Conservation (phyloP, 768 basidiomycete species). For the Termitomyces titanicus region DNA sequence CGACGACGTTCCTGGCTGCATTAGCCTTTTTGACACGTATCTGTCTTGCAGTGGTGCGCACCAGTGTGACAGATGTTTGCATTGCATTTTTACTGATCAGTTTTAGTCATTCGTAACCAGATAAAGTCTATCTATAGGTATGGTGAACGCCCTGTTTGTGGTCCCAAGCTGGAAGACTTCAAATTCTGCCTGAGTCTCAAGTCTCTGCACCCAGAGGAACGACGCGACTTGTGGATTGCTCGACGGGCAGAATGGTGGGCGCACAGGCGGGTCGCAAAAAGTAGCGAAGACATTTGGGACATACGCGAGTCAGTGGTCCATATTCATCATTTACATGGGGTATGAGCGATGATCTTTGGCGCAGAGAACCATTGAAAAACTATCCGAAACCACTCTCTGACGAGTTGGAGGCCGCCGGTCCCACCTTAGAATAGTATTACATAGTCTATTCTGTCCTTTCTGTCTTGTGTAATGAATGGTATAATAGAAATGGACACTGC, state of each 20-base stretch:
- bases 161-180: conserved; percentile 82
- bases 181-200: conserved; percentile 92
- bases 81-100: background rate
- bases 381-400: conserved; percentile 40
- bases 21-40: conserved; percentile 70
- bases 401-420: conserved; percentile 4
- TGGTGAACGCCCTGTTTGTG: conserved; percentile 71
- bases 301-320: conserved; percentile 61
- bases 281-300: conserved; percentile 96
- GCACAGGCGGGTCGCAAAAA: conserved; percentile 61
- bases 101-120: conserved; percentile 72
- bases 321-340: background rate
- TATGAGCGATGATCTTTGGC: background rate
- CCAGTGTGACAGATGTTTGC: conserved; percentile 8
- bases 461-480: background rate
- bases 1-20: conserved; percentile 81
- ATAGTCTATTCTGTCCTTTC: background rate
- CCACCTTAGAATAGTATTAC: conserved; percentile 7
- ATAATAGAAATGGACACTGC: too few species aligned
- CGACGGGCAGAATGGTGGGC: conserved; percentile 97
- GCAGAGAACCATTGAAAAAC: conserved; percentile 46
- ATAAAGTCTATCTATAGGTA: conserved; percentile 84
- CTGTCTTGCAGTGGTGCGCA: conserved; percentile 61
- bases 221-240: conserved; percentile 80
- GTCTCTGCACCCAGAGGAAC: conserved; percentile 69